Conservation (phyloP, 1,284 basidiomycete genomes). For the Pyrrhoderma lamaoense region DNA sequence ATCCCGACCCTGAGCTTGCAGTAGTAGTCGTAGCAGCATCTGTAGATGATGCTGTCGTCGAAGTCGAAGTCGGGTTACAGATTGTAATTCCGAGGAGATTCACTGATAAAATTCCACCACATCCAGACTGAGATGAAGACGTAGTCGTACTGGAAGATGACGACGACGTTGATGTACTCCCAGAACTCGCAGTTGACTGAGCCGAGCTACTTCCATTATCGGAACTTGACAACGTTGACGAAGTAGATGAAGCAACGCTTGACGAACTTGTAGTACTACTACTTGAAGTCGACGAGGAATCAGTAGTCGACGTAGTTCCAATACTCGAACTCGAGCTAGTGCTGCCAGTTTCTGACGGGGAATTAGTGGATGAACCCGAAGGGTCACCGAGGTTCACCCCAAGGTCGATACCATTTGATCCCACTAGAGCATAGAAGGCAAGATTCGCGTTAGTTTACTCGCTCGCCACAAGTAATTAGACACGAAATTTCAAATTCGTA, state of each 20-base stretch:
- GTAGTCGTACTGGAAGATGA: not conserved
- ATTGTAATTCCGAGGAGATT: not conserved
- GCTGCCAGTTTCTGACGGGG: not conserved
- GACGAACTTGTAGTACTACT: slow-evolving; percentile 19
- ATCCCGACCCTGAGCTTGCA: not conserved
- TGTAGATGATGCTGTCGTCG: not conserved
- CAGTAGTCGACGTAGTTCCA: slow-evolving; percentile 20
- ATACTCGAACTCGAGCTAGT: no score
- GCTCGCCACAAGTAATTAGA: no score
- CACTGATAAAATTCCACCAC: not conserved
- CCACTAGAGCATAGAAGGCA: no score
- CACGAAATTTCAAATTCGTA: no score
- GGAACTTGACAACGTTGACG: not conserved
- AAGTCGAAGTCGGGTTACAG: not conserved
- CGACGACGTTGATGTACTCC: not conserved
- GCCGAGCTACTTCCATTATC: not conserved
- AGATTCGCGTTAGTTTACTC: no score
- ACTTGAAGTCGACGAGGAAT: slow-evolving; percentile 1
- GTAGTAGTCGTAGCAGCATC: not conserved
- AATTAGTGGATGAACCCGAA: slow-evolving; percentile 1
- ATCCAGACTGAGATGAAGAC: slow-evolving; percentile 2
- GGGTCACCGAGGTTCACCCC: not conserved
- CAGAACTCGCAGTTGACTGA: not conserved
- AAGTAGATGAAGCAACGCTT: slow-evolving; percentile 21
- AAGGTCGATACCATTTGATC: no score